Evolutionary conservation across 306 rosid species (phyloP).

Genomic region (Corylus americana): DNA sequence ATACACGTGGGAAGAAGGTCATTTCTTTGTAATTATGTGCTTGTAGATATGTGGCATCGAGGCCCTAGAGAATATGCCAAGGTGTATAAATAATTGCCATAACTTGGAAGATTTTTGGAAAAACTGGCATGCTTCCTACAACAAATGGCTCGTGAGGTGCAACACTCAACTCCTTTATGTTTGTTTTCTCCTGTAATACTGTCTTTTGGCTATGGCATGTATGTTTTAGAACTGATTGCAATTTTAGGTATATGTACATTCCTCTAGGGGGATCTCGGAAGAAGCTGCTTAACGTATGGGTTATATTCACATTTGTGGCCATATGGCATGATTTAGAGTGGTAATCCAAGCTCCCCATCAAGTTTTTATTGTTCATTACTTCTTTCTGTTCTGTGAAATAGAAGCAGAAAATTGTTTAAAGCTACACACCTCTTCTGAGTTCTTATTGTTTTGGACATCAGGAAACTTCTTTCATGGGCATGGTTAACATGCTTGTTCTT

Average conservation of each 20-base stretch:
- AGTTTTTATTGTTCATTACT: conserved; percentile 25
- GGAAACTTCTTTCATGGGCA: conserved; percentile 99
- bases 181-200: conserved; percentile 12
- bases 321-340: conserved; percentile 96
- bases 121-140: conserved; percentile 97
- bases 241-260: conserved; percentile 84
- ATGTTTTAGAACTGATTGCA: conserved; percentile 11
- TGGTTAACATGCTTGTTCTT: conserved; percentile 95
- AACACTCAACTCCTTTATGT: conserved; percentile 24
- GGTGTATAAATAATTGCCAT: conserved; percentile 87
- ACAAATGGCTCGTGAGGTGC: conserved; percentile 99
- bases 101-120: conserved; percentile 93
- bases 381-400: conserved; percentile 27
- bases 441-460: conserved; percentile 38
- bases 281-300: conserved; percentile 84
- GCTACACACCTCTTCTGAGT: conserved; percentile 10
- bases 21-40: conserved; percentile 21
- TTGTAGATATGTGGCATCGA: conserved; percentile 82
- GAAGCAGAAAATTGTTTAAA: conserved; percentile 26
- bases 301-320: conserved; percentile 88
- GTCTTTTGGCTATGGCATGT: conserved; percentile 13
- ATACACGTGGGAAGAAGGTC: conserved; percentile 14
- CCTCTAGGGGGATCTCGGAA: conserved; percentile 86
- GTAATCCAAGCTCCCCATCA: conserved; percentile 40
- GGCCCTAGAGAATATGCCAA: conserved; percentile 94